These are phyloP conservation scores for Talaromyces proteolyticus DNA, from an alignment of 495 filamentous ascomycete species.

Conservation along the genomic window DNA sequence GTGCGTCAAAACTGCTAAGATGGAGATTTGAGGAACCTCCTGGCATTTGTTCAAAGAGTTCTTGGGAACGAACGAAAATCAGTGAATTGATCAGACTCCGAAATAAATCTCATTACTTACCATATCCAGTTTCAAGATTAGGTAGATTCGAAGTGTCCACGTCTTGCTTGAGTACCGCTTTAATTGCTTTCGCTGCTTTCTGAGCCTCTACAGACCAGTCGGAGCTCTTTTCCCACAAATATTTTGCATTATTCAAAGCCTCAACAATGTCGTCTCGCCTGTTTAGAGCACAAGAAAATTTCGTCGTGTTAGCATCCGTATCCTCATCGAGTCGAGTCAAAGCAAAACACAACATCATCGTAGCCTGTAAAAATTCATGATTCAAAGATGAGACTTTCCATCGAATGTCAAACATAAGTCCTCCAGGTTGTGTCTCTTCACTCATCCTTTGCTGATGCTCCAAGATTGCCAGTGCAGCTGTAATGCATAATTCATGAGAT, in stretches of 20 bases:
- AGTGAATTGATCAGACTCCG: background rate
- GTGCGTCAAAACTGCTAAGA: background rate
- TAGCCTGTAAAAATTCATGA: constrained; percentile 29
- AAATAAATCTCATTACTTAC: background rate
- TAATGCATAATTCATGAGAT: constrained; percentile 22
- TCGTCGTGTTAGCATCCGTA: background rate
- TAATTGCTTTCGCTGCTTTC: constrained; percentile 1
- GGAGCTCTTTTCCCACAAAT: background rate
- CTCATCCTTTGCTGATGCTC: constrained; percentile 16
- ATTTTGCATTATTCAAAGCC: background rate
- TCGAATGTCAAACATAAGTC: constrained; percentile 21
- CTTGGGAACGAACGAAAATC: background rate
- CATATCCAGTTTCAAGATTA: background rate
- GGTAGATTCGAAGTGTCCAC: background rate
- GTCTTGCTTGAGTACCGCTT: background rate
- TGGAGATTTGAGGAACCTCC: background rate
- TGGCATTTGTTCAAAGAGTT: background rate
- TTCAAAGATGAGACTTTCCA: constrained; percentile 28
- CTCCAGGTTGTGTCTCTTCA: constrained; percentile 23
- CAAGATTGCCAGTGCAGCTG: constrained; percentile 30
- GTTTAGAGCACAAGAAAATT: background rate
- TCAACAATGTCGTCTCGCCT: constrained; percentile 3
- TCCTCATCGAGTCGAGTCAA: constrained; percentile 1
- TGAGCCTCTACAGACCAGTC: constrained; percentile 2
- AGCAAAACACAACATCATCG: constrained; percentile 28